phyloP scores from a whole-genome alignment of 805 yeast species.

The Huiozyma sinensis region DNA sequence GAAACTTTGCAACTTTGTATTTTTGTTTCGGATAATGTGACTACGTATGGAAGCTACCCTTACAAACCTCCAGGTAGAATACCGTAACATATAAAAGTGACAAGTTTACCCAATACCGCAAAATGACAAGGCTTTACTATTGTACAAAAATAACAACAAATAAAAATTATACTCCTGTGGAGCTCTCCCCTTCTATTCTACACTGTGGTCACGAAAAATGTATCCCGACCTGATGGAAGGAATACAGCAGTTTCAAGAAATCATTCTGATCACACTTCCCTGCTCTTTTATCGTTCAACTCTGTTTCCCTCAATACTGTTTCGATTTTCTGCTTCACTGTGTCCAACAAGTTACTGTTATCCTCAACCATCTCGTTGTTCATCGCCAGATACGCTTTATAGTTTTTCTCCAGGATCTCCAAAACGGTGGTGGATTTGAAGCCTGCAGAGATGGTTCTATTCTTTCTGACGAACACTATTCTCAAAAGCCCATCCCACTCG shows the following conservation, averaged over 20 bases:
- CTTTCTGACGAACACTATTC: slow-evolving; percentile 87
- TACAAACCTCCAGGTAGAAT: too few relatives aligned
- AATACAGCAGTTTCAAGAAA: slow-evolving; percentile 73
- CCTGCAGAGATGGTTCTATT: slow-evolving; percentile 90
- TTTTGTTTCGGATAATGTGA: too few relatives aligned
- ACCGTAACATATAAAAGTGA: too few relatives aligned
- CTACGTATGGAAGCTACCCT: too few relatives aligned
- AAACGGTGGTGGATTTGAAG: slow-evolving; percentile 69
- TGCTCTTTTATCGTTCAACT: slow-evolving; percentile 74
- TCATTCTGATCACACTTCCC: slow-evolving; percentile 94
- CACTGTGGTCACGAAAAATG: slow-evolving; percentile 60
- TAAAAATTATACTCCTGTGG: not conserved
- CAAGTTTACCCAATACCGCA: too few relatives aligned
- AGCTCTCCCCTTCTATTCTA: too few relatives aligned
- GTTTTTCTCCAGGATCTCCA: slow-evolving; percentile 77
- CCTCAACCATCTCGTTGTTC: slow-evolving; percentile 35
- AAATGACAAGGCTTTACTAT: too few relatives aligned
- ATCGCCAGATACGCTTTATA: slow-evolving; percentile 65
- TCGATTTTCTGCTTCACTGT: slow-evolving; percentile 59
- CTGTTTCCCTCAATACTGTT: slow-evolving; percentile 69
- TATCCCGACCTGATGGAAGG: slow-evolving; percentile 93
- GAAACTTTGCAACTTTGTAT: too few relatives aligned
- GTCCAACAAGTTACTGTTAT: slow-evolving; percentile 31
- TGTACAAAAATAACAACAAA: too few relatives aligned
- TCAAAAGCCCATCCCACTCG: slow-evolving; percentile 94